Base-by-base conservation (phyloP, 495 filamentous ascomycete genomes). In the Choiromyces venosus region DNA sequence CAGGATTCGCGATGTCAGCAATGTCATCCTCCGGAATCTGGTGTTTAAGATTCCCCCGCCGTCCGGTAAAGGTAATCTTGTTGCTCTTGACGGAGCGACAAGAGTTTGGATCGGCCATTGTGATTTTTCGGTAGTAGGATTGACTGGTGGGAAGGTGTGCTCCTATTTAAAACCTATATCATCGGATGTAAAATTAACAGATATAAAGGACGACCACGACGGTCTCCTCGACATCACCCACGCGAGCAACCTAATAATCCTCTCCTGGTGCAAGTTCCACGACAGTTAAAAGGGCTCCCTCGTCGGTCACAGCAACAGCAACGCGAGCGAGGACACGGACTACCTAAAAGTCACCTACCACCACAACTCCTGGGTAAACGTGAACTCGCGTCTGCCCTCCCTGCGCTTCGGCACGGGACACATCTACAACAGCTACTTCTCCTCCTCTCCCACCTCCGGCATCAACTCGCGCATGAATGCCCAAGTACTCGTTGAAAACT, bases 251-350 rank as follows among this genome's bases (percentile, higher is more conserved):
- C 86, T 81, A 65, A 72, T 88, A 61, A 87, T 86, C 39, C 77
- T 87, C 39, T 80, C 81, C 4, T 81, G 82, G 74, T 77, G 68
- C 9, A 83, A 84, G 82, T 42, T 83, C 82, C 80, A 86, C 81
- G 87, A 90, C 82, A 88, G 90, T 83, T 90, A 83, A 83, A 91
- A 91, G 80, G 85, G 84, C 65, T 86, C 85, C 0, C 83, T 91
- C 0, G 83, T 89, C 42, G 89, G 89, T 12, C 88, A 90, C 84
- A 84, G 82, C 46, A 85, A 88, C 75, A 75, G 36, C 70, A 86
- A 86, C 80, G 82, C 61, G 19, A 67, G 68, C 38, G 73, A 85
- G 66, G 84, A 85, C 71, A 85, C 74, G 8, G 86, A 86, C 52
- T 80, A 87, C 67, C 84, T 90, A 19, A 85, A 80, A 71, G 77